phyloP scores from a whole-genome alignment of 805 yeast genomes.

The Yarrowia sp. region DNA sequence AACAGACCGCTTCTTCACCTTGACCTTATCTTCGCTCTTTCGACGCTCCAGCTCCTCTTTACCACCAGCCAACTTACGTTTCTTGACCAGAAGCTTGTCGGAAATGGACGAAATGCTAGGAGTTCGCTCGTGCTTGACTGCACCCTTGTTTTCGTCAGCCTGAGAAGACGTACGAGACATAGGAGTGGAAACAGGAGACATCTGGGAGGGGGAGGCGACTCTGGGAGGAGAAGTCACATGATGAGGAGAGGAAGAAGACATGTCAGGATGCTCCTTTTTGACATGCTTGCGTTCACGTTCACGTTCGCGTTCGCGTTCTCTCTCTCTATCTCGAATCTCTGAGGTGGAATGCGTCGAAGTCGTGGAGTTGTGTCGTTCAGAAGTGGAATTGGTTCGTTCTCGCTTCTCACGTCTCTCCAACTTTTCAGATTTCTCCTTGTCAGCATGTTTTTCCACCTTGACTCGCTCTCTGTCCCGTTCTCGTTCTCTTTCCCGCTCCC shows the following conservation, averaged over 20 bases:
- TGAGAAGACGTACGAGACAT: conserved; percentile 34
- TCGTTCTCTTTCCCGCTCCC: conserved; percentile 39
- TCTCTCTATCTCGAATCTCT: conserved; percentile 5
- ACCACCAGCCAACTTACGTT: conserved; percentile 20
- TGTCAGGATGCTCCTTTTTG: conserved; percentile 4
- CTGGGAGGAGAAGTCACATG: conserved; percentile 12
- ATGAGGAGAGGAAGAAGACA: conserved; percentile 32
- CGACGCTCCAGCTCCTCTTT: conserved; percentile 26
- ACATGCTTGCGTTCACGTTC: conserved; percentile 40
- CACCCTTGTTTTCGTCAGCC: conserved; percentile 24
- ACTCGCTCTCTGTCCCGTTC: conserved; percentile 13
- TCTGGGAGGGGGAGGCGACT: conserved; percentile 7
- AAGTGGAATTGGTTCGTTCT: conserved; percentile 16
- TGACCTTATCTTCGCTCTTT: conserved; percentile 32
- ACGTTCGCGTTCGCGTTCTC: conserved; percentile 36
- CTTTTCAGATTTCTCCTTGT: conserved; percentile 4
- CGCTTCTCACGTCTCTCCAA: conserved; percentile 12
- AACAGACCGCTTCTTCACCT: conserved; percentile 19
- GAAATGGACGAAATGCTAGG: conserved; percentile 28
- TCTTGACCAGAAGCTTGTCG: conserved; percentile 15
- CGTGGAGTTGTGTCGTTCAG: not conserved
- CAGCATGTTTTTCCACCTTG: not conserved
- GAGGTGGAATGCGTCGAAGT: conserved; percentile 3
- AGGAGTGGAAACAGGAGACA: conserved; percentile 28
- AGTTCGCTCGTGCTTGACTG: conserved; percentile 31